These are phyloP conservation scores for Cyphellophora europaea DNA, from an alignment of 2,329 filamentous ascomycete genomes.

Conservation along the genomic window DNA sequence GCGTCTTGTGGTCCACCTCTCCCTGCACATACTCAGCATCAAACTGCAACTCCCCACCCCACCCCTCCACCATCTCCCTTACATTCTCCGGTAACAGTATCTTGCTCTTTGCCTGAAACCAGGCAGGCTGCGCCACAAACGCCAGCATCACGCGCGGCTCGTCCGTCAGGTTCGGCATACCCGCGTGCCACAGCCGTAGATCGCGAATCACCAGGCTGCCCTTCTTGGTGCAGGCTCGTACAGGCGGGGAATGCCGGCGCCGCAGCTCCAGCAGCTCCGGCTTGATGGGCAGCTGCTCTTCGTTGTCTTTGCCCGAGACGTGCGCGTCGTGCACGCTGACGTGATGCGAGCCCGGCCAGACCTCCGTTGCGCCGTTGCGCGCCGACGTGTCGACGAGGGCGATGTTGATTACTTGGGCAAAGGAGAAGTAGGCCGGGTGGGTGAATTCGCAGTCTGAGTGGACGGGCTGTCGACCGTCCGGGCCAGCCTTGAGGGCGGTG, in stretches of 20 bases:
- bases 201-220: constrained; percentile 51
- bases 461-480: constrained; percentile 28
- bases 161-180: constrained; percentile 48
- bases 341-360: constrained; percentile 42
- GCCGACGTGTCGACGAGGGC: constrained; percentile 36
- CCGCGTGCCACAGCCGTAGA: constrained; percentile 54
- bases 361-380: constrained; percentile 40
- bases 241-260: constrained; percentile 23
- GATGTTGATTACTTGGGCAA: constrained; percentile 39
- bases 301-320: constrained; percentile 12
- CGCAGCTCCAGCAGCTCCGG: constrained; percentile 24
- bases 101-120: constrained; percentile 15
- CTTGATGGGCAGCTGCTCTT: constrained; percentile 22
- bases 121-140: constrained; percentile 16
- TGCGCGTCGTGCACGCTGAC: constrained; percentile 25
- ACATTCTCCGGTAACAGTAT: constrained; percentile 14
- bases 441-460: constrained; percentile 37
- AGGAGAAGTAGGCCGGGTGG: constrained; percentile 38
- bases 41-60: constrained; percentile 13
- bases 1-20: constrained; percentile 16
- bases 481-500: constrained; percentile 28
- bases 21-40: constrained; percentile 17
- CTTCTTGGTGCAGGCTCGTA: constrained; percentile 33
- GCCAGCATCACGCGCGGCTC: constrained; percentile 50
- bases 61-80: constrained; percentile 15